phyloP scores from a whole-genome alignment of 148 eudicot genomes.

The Fagopyrum tataricum region DNA sequence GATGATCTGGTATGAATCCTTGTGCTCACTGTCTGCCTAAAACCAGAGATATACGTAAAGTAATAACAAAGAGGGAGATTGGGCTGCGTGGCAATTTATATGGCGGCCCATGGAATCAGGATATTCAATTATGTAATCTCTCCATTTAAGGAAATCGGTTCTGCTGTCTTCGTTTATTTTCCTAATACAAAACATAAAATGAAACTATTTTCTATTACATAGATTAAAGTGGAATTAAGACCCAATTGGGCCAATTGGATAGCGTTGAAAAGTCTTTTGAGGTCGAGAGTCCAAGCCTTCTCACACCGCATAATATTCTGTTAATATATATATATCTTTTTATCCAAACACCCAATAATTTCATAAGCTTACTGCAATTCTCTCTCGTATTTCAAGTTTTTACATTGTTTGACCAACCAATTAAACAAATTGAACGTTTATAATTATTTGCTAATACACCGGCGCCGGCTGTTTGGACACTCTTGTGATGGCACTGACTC shows the following conservation, averaged over 20 bases:
- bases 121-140: background rate
- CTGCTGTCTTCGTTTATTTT: background rate
- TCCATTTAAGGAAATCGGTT: background rate
- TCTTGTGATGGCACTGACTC: too few relatives aligned
- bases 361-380: too few relatives aligned
- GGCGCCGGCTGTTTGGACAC: too few relatives aligned
- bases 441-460: too few relatives aligned
- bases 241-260: background rate
- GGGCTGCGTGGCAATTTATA: background rate
- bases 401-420: background rate
- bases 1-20: background rate
- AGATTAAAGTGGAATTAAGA: background rate
- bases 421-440: too few relatives aligned
- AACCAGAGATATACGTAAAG: background rate
- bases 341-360: too few relatives aligned
- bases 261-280: background rate
- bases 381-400: too few relatives aligned
- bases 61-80: background rate
- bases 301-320: background rate
- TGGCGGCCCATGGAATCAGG: background rate
- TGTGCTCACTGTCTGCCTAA: slow-evolving; percentile 1
- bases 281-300: background rate
- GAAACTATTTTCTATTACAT: background rate
- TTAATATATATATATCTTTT: background rate
- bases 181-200: too few relatives aligned